phyloP scores from a whole-genome alignment of 495 filamentous ascomycete species.

The Haplographium delicatum region DNA sequence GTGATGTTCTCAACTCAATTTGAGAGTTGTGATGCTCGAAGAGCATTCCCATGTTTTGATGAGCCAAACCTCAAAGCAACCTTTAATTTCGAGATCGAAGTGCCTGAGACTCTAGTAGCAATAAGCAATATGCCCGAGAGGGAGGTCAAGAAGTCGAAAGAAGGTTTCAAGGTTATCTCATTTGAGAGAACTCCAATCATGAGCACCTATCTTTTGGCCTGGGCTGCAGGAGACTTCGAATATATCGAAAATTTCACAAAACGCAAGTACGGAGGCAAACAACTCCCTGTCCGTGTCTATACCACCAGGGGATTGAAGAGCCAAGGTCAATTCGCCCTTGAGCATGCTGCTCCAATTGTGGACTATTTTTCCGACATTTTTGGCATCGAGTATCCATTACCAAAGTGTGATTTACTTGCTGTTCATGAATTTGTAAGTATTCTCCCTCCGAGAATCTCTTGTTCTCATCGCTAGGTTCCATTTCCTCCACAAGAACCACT shows the following conservation, averaged over 20 bases:
- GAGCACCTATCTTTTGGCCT: slow-evolving; percentile 96
- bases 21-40: slow-evolving; percentile 88
- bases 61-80: slow-evolving; percentile 96
- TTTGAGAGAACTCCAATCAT: slow-evolving; percentile 88
- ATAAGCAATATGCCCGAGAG: slow-evolving; percentile 87
- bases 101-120: slow-evolving; percentile 79
- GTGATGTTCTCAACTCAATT: slow-evolving; percentile 98
- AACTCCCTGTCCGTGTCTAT: slow-evolving; percentile 89
- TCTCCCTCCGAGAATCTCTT: too few relatives aligned
- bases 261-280: slow-evolving; percentile 81
- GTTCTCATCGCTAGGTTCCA: too few relatives aligned
- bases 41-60: slow-evolving; percentile 96
- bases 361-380: slow-evolving; percentile 96
- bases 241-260: slow-evolving; percentile 87
- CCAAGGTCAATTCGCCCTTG: slow-evolving; percentile 78
- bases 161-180: slow-evolving; percentile 68
- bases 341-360: slow-evolving; percentile 81
- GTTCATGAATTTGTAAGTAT: slow-evolving; percentile 86
- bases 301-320: slow-evolving; percentile 86
- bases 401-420: slow-evolving; percentile 90
- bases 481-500: not conserved
- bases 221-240: slow-evolving; percentile 96
- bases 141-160: slow-evolving; percentile 50
- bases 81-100: slow-evolving; percentile 87
- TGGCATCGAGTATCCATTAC: slow-evolving; percentile 89